phyloP scores from a whole-genome alignment of 2,329 filamentous ascomycete genomes.

The Dactylellina drechsleri region DNA sequence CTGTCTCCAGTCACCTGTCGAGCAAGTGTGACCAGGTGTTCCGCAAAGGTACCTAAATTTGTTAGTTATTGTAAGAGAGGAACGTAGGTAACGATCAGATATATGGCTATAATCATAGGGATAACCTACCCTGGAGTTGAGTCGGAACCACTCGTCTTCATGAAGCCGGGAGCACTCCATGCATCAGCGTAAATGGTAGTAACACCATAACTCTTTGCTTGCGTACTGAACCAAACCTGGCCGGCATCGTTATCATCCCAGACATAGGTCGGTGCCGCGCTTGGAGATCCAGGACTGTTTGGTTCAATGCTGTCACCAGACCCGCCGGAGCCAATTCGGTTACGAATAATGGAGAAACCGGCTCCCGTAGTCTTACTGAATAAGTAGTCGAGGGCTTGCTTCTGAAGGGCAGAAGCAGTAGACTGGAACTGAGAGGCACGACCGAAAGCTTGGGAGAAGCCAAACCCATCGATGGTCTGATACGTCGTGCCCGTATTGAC shows the following conservation, averaged over 20 bases:
- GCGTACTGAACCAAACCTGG: slow-evolving; percentile 53
- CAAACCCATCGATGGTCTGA: slow-evolving; percentile 65
- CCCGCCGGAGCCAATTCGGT: slow-evolving; percentile 64
- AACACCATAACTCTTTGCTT: slow-evolving; percentile 39
- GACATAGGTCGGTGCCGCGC: slow-evolving; percentile 33
- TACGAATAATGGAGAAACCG: slow-evolving; percentile 64
- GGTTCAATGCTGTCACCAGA: slow-evolving; percentile 62
- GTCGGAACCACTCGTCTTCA: slow-evolving; percentile 63
- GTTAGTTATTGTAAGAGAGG: not conserved
- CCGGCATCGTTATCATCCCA: slow-evolving; percentile 44
- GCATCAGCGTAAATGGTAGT: slow-evolving; percentile 61
- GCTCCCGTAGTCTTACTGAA: slow-evolving; percentile 65
- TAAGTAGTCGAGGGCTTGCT: slow-evolving; percentile 63
- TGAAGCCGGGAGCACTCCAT: slow-evolving; percentile 66
- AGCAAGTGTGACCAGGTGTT: slow-evolving; percentile 61
- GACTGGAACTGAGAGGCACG: slow-evolving; percentile 64
- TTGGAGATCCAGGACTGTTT: slow-evolving; percentile 26
- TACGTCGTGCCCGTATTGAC: slow-evolving; percentile 63
- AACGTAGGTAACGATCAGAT: not conserved
- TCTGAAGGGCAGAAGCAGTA: slow-evolving; percentile 62
- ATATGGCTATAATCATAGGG: not conserved
- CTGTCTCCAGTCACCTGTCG: slow-evolving; percentile 65
- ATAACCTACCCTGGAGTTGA: slow-evolving; percentile 2
- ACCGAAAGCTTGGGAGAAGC: slow-evolving; percentile 64
- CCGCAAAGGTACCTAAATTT: slow-evolving; percentile 61